Evolutionary conservation across 1,284 basidiomycete species (phyloP).

Genomic region (Phylloboletellus chloephorus): DNA sequence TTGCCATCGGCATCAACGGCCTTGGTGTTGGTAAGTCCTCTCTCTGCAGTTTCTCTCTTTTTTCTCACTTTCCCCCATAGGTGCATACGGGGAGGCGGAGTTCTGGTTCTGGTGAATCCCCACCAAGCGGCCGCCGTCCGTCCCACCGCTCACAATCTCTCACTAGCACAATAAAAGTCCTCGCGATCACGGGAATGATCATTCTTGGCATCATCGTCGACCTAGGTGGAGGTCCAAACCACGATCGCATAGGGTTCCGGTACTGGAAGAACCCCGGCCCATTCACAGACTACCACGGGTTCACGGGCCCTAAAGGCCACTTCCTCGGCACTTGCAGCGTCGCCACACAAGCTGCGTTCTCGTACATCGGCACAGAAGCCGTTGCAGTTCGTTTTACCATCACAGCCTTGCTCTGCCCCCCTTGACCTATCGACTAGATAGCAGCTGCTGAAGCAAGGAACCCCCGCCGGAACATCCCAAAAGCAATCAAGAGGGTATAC

Average conservation of each 20-base stretch:
- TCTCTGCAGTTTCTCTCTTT: background rate
- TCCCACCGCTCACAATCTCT: background rate
- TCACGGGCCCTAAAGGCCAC: slow-evolving; percentile 32
- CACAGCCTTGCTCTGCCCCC: background rate
- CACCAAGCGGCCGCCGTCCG: background rate
- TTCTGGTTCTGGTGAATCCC: slow-evolving; percentile 39
- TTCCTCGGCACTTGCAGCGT: slow-evolving; percentile 48
- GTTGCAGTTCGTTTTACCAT: slow-evolving; percentile 36
- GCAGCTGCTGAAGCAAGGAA: slow-evolving; percentile 46
- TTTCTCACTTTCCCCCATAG: slow-evolving; percentile 15
- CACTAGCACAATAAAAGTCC: slow-evolving; percentile 40
- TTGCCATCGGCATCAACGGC: slow-evolving; percentile 60
- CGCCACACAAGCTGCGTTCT: slow-evolving; percentile 40
- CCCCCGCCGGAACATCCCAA: slow-evolving; percentile 34
- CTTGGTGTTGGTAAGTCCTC: slow-evolving; percentile 41
- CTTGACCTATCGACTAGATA: slow-evolving; percentile 26
- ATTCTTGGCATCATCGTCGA: slow-evolving; percentile 42
- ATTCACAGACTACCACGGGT: slow-evolving; percentile 28
- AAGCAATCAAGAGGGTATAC: slow-evolving; percentile 46
- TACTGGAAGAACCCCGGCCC: slow-evolving; percentile 47
- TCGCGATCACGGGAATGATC: slow-evolving; percentile 40
- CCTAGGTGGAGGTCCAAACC: slow-evolving; percentile 39
- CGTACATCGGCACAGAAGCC: slow-evolving; percentile 55
- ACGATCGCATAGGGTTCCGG: slow-evolving; percentile 39
- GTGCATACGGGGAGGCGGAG: slow-evolving; percentile 49